Evolutionary conservation across 2,329 filamentous ascomycete genomes (phyloP).

Genomic region (Aspergillus amoenus): DNA sequence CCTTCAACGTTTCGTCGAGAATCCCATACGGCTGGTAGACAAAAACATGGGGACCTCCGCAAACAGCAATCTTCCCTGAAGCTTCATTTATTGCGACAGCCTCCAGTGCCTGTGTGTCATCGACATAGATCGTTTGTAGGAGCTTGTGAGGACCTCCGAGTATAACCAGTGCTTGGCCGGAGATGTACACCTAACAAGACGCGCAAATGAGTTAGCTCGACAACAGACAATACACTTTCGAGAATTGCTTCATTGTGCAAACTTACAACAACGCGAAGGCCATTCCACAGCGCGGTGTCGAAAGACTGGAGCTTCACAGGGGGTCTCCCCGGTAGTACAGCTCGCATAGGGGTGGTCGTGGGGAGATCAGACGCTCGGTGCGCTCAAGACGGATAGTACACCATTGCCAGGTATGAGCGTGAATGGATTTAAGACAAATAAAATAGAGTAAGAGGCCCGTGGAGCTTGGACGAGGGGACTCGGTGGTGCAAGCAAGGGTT

Average conservation of each 20-base stretch:
- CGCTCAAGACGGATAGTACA: conserved; percentile 28
- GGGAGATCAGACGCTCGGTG: conserved; percentile 26
- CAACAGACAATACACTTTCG: neutral
- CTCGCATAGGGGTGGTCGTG: conserved; percentile 63
- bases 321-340: conserved; percentile 76
- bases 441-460: neutral
- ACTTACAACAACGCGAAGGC: conserved; percentile 69
- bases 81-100: conserved; percentile 78
- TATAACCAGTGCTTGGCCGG: conserved; percentile 82
- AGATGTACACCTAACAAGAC: conserved; percentile 72
- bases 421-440: neutral
- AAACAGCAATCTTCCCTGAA: conserved; percentile 81
- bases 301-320: conserved; percentile 75
- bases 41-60: conserved; percentile 65
- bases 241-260: neutral
- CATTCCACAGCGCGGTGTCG: conserved; percentile 71
- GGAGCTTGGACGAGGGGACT: neutral
- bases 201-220: conserved; percentile 16
- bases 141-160: conserved; percentile 72
- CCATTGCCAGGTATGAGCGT: conserved; percentile 28
- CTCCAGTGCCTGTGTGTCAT: conserved; percentile 67
- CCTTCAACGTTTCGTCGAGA: conserved; percentile 71
- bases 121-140: conserved; percentile 87
- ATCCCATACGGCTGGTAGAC: conserved; percentile 75
- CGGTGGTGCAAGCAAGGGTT: neutral